Evolutionary conservation across 495 filamentous ascomycete species (phyloP), one percentile per base, ranked within the genome.

Genomic region (Pyrenopolyporus hunteri): DNA sequence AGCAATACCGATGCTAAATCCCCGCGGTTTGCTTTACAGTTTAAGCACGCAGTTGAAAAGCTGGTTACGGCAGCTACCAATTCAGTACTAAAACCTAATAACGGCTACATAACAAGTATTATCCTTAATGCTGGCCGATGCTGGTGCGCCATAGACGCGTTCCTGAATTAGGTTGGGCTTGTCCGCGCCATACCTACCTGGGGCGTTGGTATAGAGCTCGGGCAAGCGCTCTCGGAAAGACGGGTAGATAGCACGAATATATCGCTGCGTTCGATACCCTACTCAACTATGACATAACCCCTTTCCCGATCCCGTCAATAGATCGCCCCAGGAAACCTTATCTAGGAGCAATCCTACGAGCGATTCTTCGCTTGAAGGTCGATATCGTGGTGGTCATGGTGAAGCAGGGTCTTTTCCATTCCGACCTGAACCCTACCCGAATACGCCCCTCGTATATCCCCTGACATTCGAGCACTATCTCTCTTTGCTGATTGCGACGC

Each of bases 41-140:
- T 58, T 17, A 4, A 48, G 13, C 26, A 23, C 7, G 45, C 54
- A 10, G 6, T 16, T 14, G 16, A n/a, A 5, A 5, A 31, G 1
- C 6, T 58, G 5, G 5, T 8, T 11, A 39, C 43, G 7, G 8
- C 25, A 25, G 26, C 28, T 36, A 33, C 4, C 19, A 40, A 17
- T 42, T 39, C 35, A 19, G 43, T 26, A 14, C 6, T 58, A 10
- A n/a, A 49, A 9, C 1, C 44, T 10, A 4, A 9, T 3, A 40
- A 17, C 4, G 22, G 23, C 17, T 13, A 16, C 2, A 35, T 49
- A 13, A 23, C 54, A 8, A 8, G 9, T 4, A 10, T 43, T 19
- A 39, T 58, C 25, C 26, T 58, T 16, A 33, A 49, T 1, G 43
- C 28, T 22, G 54, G 54, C 4, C 43, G 44, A 49, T 1, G 43